phyloP scores from a whole-genome alignment of 2,329 filamentous ascomycete genomes.

The Coniochaeta prunicola region DNA sequence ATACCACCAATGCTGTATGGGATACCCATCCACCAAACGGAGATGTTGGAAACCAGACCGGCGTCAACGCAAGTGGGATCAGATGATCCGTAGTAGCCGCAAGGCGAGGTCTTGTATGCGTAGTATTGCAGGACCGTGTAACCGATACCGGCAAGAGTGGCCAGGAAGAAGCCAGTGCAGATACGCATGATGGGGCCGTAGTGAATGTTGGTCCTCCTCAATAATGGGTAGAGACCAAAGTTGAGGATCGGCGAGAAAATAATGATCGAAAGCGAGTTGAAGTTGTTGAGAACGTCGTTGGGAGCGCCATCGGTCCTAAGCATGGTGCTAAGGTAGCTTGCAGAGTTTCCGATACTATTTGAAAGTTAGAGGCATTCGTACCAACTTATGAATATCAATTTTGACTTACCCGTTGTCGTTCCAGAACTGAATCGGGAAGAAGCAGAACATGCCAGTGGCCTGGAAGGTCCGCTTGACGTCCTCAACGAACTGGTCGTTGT shows the following conservation, averaged over 20 bases:
- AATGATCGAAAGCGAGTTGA: constrained; percentile 43
- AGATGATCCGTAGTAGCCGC: constrained; percentile 26
- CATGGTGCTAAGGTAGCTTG: constrained; percentile 39
- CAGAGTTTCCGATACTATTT: constrained; percentile 39
- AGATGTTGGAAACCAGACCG: background rate
- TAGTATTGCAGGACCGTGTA: constrained; percentile 33
- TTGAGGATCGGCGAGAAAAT: constrained; percentile 8
- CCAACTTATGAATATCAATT: background rate
- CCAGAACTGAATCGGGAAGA: constrained; percentile 36
- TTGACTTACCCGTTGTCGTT: constrained; percentile 24
- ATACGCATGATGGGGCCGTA: constrained; percentile 42
- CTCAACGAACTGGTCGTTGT: constrained; percentile 63
- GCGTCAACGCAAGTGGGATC: background rate
- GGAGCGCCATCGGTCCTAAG: constrained; percentile 41
- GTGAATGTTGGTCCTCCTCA: constrained; percentile 31
- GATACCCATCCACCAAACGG: constrained; percentile 1
- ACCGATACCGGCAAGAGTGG: constrained; percentile 35
- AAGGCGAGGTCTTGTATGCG: constrained; percentile 33
- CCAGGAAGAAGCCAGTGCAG: constrained; percentile 42
- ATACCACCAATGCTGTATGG: constrained; percentile 20
- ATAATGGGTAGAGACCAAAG: constrained; percentile 37
- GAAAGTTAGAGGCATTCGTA: background rate
- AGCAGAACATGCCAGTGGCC: constrained; percentile 54
- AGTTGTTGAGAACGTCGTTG: constrained; percentile 42
- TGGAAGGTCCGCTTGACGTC: constrained; percentile 54